Conservation (phyloP, 495 filamentous ascomycete genomes). For the Aspergillus saccharolyticus region DNA sequence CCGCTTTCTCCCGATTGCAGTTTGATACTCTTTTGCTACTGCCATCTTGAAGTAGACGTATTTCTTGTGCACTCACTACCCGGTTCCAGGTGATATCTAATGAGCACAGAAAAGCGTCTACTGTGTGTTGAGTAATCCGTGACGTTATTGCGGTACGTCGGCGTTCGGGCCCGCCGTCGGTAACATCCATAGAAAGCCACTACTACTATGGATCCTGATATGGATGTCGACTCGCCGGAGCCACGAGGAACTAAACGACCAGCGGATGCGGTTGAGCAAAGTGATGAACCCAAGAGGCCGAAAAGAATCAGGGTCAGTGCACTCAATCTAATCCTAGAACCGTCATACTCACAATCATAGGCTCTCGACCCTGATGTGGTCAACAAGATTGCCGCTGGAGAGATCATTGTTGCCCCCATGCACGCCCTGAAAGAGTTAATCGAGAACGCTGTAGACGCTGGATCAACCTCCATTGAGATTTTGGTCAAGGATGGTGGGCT, state of each 20-base stretch:
- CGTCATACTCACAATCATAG: constrained; percentile 34
- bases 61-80: no score
- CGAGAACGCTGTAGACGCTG: constrained; percentile 96
- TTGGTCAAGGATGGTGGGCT: constrained; percentile 94
- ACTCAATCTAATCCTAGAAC: neutral
- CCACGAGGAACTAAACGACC: constrained; percentile 62
- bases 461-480: constrained; percentile 86
- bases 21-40: no score
- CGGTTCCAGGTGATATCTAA: no score
- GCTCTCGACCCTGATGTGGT: constrained; percentile 92
- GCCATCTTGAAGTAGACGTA: neutral
- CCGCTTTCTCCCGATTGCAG: neutral
- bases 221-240: constrained; percentile 39
- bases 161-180: neutral
- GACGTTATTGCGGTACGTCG: neutral
- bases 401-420: constrained; percentile 97
- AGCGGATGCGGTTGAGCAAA: constrained; percentile 40
- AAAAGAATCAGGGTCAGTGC: constrained; percentile 60
- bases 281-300: constrained; percentile 36
- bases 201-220: constrained; percentile 37
- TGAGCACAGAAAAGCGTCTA: neutral
- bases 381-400: constrained; percentile 98
- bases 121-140: neutral
- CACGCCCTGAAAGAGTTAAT: constrained; percentile 97
- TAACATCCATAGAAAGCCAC: neutral